Evolutionary conservation across 1,284 basidiomycete genomes (phyloP).

Genomic region (Cryptococcus amylolentus): DNA sequence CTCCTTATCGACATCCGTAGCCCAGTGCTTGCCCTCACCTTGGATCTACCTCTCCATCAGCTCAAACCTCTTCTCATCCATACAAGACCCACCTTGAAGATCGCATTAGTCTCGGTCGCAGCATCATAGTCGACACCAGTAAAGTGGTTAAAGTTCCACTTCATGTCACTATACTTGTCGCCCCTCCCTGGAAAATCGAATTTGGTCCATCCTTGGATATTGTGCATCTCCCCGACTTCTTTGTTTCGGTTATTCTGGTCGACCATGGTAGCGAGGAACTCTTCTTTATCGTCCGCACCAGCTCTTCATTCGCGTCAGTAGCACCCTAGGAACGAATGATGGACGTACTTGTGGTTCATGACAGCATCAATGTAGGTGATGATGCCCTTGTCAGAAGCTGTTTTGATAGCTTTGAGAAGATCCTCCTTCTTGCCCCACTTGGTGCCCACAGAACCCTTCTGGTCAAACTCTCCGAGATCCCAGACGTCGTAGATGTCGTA

Average conservation of each 20-base stretch:
- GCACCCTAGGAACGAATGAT: neutral
- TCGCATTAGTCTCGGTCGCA: slow-evolving; percentile 60
- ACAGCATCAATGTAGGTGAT: slow-evolving; percentile 54
- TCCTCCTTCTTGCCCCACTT: slow-evolving; percentile 88
- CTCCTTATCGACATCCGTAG: slow-evolving; percentile 51
- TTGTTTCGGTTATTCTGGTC: slow-evolving; percentile 56
- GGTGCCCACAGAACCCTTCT: slow-evolving; percentile 75
- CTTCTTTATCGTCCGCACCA: slow-evolving; percentile 77
- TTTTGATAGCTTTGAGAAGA: slow-evolving; percentile 63
- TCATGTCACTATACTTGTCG: slow-evolving; percentile 59
- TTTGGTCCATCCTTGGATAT: slow-evolving; percentile 81
- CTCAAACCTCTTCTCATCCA: neutral
- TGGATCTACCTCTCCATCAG: slow-evolving; percentile 46
- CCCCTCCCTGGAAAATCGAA: slow-evolving; percentile 73
- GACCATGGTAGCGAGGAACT: slow-evolving; percentile 70
- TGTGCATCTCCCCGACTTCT: slow-evolving; percentile 59
- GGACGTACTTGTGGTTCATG: slow-evolving; percentile 53
- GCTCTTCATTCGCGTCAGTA: slow-evolving; percentile 28
- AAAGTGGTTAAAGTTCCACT: slow-evolving; percentile 56
- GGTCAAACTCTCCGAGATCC: slow-evolving; percentile 89
- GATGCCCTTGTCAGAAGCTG: slow-evolving; percentile 41
- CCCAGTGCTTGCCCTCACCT: slow-evolving; percentile 58
- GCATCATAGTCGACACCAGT: slow-evolving; percentile 84
- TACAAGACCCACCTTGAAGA: slow-evolving; percentile 50
- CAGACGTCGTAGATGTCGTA: slow-evolving; percentile 60